Conservation (phyloP, 2,329 filamentous ascomycete genomes). For the Colletotrichum coccodes region DNA sequence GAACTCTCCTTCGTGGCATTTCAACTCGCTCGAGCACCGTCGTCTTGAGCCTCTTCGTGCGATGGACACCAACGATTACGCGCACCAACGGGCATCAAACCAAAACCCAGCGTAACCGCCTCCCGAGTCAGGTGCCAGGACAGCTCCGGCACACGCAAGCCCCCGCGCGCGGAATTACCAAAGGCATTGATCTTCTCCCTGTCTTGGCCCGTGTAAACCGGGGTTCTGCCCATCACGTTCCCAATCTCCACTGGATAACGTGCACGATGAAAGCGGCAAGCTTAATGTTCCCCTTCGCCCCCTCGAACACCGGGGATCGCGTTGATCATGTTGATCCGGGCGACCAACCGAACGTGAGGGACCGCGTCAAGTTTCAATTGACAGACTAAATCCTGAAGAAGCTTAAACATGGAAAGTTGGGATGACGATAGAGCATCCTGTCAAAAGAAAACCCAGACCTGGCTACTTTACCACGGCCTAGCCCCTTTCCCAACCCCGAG, state of each 20-base stretch:
- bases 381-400: neutral
- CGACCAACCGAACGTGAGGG: constrained; percentile 1
- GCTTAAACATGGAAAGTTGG: neutral
- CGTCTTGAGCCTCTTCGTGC: too few species aligned
- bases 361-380: neutral
- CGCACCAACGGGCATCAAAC: neutral
- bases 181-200: neutral
- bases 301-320: constrained; percentile 10
- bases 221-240: constrained; percentile 7
- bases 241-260: constrained; percentile 25
- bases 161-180: neutral
- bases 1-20: neutral
- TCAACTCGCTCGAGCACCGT: too few species aligned
- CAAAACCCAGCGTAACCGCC: neutral
- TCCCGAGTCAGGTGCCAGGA: neutral
- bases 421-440: neutral
- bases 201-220: neutral
- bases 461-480: neutral
- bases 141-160: neutral
- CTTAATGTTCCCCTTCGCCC: neutral
- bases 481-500: constrained; percentile 3
- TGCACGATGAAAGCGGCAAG: neutral
- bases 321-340: constrained; percentile 23
- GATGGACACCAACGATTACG: neutral
- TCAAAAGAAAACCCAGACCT: neutral